These are phyloP conservation scores for Coemansia guatemalensis DNA, from an alignment of 192 early-diverging fungal genomes.

Conservation along the genomic window DNA sequence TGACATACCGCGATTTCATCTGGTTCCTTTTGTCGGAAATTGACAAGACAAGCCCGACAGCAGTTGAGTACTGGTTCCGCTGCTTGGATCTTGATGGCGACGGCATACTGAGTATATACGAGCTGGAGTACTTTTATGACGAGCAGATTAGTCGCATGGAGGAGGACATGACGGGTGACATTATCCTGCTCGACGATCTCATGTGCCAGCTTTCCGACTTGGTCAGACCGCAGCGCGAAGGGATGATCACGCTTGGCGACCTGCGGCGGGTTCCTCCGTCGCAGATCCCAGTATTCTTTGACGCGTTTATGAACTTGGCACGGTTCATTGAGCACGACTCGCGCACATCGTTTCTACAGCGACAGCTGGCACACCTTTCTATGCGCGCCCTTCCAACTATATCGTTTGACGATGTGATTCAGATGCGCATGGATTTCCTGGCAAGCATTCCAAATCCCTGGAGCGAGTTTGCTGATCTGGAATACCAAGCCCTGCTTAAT, in stretches of 20 bases:
- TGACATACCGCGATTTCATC: conserved; percentile 83
- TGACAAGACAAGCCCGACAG: conserved; percentile 67
- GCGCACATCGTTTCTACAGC: conserved; percentile 48
- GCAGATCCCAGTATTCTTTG: conserved; percentile 48
- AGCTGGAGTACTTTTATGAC: conserved; percentile 81
- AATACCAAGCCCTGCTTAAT: conserved; percentile 51
- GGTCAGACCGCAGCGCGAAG: conserved; percentile 41
- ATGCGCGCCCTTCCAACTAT: conserved; percentile 43
- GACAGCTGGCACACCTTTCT: conserved; percentile 50
- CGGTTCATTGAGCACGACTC: conserved; percentile 55
- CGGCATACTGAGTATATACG: conserved; percentile 80
- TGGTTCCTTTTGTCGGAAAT: conserved; percentile 84
- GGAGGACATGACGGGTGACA: conserved; percentile 51
- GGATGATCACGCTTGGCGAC: conserved; percentile 53
- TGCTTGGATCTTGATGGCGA: conserved; percentile 91
- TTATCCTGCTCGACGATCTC: conserved; percentile 49
- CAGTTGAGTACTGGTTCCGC: conserved; percentile 87
- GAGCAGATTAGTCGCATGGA: conserved; percentile 76
- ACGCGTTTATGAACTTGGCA: conserved; percentile 53
- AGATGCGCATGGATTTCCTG: conserved; percentile 49
- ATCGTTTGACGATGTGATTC: conserved; percentile 45
- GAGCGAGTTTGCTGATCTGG: conserved; percentile 55
- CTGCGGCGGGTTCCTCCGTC: conserved; percentile 33
- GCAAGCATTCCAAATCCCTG: conserved; percentile 49
- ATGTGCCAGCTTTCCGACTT: conserved; percentile 56